Evolutionary conservation across 176 grass and related monocot genomes (phyloP).

Genomic region (Canna indica): DNA sequence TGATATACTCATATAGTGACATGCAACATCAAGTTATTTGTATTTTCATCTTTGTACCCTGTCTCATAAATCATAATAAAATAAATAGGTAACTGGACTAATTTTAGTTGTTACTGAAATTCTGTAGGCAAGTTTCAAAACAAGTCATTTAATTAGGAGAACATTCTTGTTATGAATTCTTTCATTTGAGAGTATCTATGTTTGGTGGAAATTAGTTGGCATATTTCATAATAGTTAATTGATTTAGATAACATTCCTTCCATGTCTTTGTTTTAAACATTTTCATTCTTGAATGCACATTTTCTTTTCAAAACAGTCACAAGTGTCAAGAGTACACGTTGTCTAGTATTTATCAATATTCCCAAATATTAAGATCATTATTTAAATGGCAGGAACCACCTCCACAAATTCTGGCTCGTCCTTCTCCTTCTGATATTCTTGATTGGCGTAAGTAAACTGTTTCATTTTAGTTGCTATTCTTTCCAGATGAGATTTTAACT

Average conservation of each 20-base stretch:
- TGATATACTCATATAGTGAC: too few relatives aligned
- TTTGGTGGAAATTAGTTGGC: too few relatives aligned
- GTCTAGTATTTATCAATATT: background rate
- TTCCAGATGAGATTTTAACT: background rate
- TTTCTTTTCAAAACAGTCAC: background rate
- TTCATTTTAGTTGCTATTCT: slow-evolving; percentile 6
- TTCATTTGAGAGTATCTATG: too few relatives aligned
- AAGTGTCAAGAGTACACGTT: background rate
- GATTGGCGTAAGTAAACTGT: slow-evolving; percentile 79
- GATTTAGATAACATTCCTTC: background rate
- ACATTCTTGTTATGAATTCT: too few relatives aligned
- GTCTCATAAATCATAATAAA: too few relatives aligned
- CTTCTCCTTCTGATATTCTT: slow-evolving; percentile 78
- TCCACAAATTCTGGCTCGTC: slow-evolving; percentile 89
- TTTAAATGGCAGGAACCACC: slow-evolving; percentile 60
- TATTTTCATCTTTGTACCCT: background rate
- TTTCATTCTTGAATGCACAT: background rate
- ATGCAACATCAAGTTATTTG: background rate
- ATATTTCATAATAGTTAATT: background rate
- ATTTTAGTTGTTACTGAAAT: too few relatives aligned
- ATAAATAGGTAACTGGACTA: too few relatives aligned
- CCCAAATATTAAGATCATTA: background rate
- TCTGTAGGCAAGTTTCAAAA: too few relatives aligned
- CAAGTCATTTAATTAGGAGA: too few relatives aligned
- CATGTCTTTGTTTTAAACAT: background rate